Base-by-base conservation (phyloP, 2,329 filamentous ascomycete species). In the Sporothrix protearum region DNA sequence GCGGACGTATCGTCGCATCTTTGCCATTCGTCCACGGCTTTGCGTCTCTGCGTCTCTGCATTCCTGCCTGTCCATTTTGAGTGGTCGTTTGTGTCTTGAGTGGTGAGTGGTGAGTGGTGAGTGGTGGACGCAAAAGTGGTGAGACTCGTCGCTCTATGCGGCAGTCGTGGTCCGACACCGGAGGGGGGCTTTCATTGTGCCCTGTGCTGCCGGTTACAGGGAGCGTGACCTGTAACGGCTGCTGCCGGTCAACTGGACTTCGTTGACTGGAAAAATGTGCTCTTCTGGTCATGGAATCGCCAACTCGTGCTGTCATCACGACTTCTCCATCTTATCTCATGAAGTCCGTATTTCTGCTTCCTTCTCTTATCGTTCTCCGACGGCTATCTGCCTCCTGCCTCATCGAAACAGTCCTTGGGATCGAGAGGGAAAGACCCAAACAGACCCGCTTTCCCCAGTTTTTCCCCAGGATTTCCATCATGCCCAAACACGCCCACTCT, bases 401-500 rank as follows among this genome's bases (percentile, higher is more conserved):
- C 36, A 47, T 57, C 30, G 47, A 25, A 39, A 33, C 12, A 10
- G 19, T 30, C 22, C 61, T 22, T 66, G n/a, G 39, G 42, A 30
- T 33, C 42, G 42, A 66, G 63, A 66, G 9, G 9, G 30, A 22
- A 33, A 16, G 22, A 53, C n/a, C 33, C 25, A 47, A 19, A 12
- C 42, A 39, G 70, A 68, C 73, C 72, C 71, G 71, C 72, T 72
- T 69, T 70, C 72, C 57, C 73, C 73, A 73, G 57, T 71, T 75
- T 75, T 75, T 73, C 73, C 73, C 73, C 73, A 73, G 73, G 71
- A 74, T 71, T 70, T 69, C 51, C 49, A 51, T 51, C 49, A 57
- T 30, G 59, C 49, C 61, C 36, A 36, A 16, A 16, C 59, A 64
- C 59, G 59, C 59, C 59, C 47, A 67, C 73, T 68, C 67, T 68